phyloP scores from a whole-genome alignment of 805 yeast genomes.

The Wickerhamiella sergipiensis region DNA sequence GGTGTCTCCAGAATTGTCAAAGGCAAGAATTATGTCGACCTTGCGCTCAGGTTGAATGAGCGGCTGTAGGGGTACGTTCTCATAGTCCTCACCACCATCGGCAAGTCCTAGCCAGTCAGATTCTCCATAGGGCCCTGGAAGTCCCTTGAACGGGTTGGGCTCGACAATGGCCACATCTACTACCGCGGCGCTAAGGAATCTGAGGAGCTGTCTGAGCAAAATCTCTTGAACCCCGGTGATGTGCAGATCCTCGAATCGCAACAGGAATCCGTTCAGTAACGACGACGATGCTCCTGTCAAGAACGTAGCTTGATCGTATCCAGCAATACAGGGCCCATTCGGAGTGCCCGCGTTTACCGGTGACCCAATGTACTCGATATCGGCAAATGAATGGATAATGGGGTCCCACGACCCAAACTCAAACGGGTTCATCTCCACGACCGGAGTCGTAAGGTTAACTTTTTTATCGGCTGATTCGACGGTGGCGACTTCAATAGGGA shows the following conservation, averaged over 20 bases:
- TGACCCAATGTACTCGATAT: constrained; percentile 58
- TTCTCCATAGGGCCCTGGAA: constrained; percentile 5
- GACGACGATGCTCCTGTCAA: constrained; percentile 74
- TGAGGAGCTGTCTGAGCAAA: constrained; percentile 32
- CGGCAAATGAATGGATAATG: constrained; percentile 47
- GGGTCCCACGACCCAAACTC: constrained; percentile 87
- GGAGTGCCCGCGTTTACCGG: constrained; percentile 47
- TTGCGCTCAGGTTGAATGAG: constrained; percentile 45
- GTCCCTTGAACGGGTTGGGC: constrained; percentile 55
- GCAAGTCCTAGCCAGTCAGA: constrained; percentile 36
- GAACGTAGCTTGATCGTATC: constrained; percentile 72
- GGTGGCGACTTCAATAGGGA: constrained; percentile 44
- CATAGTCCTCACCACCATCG: constrained; percentile 64
- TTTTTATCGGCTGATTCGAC: constrained; percentile 28
- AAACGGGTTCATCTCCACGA: constrained; percentile 37
- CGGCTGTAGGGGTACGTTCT: constrained; percentile 54
- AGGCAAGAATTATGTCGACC: constrained; percentile 53
- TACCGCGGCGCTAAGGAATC: constrained; percentile 19
- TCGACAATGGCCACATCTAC: constrained; percentile 47
- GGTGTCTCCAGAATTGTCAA: constrained; percentile 33
- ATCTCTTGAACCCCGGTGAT: constrained; percentile 32
- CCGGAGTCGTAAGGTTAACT: constrained; percentile 53
- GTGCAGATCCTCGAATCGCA: constrained; percentile 42
- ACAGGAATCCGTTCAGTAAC: constrained; percentile 53
- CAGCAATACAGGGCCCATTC: constrained; percentile 39